Evolutionary conservation across 2,329 filamentous ascomycete genomes (phyloP).

Genomic region (Diaporthe citri): DNA sequence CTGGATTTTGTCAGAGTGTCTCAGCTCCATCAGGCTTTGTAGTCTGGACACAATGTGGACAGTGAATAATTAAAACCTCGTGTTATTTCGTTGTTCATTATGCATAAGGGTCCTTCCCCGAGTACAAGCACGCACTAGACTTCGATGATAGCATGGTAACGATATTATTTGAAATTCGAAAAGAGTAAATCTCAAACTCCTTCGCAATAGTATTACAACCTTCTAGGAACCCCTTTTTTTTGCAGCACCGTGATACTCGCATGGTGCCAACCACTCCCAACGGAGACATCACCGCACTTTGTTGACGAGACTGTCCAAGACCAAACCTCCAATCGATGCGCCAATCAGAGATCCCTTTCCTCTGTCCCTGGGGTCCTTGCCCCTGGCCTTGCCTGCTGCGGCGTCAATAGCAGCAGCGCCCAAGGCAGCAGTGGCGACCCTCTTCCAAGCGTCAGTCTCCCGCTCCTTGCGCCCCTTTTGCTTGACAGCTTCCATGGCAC

Average conservation of each 20-base stretch:
- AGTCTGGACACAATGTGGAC: not conserved
- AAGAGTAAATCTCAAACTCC: not conserved
- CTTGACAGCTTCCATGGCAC: conserved; percentile 28
- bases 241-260: not conserved
- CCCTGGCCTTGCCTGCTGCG: conserved; percentile 24
- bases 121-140: not conserved
- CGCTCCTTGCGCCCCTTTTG: conserved; percentile 20
- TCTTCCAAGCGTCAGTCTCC: conserved; percentile 27
- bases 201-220: not conserved
- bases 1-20: not conserved
- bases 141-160: not conserved
- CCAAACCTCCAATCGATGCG: conserved; percentile 24
- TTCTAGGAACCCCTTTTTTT: not conserved
- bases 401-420: conserved; percentile 28
- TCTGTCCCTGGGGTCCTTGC: conserved; percentile 14
- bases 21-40: not conserved
- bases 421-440: conserved; percentile 29
- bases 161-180: not conserved
- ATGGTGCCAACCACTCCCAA: not conserved
- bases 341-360: conserved; percentile 27
- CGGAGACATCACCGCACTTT: not conserved
- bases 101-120: not conserved
- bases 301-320: conserved; percentile 31
- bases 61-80: not conserved
- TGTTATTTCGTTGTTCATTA: not conserved